Evolutionary conservation across 352 stramenopile species (phyloP), one percentile per base, ranked within the genome.

Genomic region (Globisporangium uncinulatum): DNA sequence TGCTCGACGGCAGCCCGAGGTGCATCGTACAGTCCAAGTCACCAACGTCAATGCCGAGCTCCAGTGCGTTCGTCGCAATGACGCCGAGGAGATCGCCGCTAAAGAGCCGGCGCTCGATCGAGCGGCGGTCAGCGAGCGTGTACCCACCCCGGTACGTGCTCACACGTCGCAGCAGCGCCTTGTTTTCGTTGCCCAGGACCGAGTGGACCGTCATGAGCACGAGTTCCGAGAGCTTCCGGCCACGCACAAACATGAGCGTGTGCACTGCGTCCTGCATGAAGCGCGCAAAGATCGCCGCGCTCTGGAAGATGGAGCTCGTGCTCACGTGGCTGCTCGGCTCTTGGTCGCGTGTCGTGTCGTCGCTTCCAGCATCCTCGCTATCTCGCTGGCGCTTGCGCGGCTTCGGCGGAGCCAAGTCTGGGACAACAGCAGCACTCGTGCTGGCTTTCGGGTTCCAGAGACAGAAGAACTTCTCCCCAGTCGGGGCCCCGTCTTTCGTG

Each of bases 101-200:
- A 67, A 99, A 99, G 8, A 99, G 74, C n/a, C 84, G 70, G 5
- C 84, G 61, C 73, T 99, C 97, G 55, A 99, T 99, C 11, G 73
- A 73, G 29, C 96, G 80, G 6, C 97, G 76, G 19, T 97, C 85
- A 8, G 87, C 73, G 32, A 87, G 76, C 1, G 89, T 96, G 76
- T 99, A 99, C 2, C 97, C 97, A 32, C 96, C 97, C 36, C 97
- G 82, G 67, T 99, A 99, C 0, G 85, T 92, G 56, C 96, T 92
- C 14, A 99, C 77, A 20, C 62, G 59, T n/a, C 87, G 79, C 15
- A 74, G 21, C n/a, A 84, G 57, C 13, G 81, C 53, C 20, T 72
- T 59, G 31, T 79, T 87, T 17, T 54, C 57, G 24, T 79, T 67
- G 31, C 75, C 67, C 6, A 97, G 51, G 34, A 91, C 69, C 32